Evolutionary conservation across 768 basidiomycete species (phyloP).

Genomic region (Amanita muscaria): DNA sequence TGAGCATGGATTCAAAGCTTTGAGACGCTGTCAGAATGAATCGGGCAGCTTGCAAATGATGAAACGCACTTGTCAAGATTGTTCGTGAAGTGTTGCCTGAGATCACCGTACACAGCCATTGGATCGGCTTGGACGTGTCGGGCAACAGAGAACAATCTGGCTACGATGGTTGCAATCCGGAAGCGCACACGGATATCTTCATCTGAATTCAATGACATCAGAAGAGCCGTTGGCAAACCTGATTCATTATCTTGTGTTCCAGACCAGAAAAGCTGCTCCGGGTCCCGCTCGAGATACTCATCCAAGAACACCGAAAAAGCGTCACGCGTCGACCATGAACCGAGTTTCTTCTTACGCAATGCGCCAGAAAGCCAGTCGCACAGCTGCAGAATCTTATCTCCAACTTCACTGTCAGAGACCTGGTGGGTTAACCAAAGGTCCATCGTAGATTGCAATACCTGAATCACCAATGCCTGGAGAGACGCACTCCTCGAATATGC

Average conservation of each 20-base stretch:
- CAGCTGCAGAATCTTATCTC: conserved; percentile 37
- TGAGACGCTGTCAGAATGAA: not conserved
- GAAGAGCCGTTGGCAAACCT: conserved; percentile 33
- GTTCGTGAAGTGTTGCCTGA: conserved; percentile 36
- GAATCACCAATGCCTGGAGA: conserved; percentile 45
- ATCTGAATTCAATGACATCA: conserved; percentile 54
- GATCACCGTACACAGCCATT: conserved; percentile 34
- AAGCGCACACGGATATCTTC: conserved; percentile 80
- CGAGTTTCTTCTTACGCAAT: conserved; percentile 31
- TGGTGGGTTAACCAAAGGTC: conserved; percentile 42
- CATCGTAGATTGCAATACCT: conserved; percentile 56
- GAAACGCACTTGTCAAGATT: conserved; percentile 42
- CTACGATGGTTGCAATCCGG: conserved; percentile 53
- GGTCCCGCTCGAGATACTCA: conserved; percentile 52
- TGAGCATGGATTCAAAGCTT: conserved; percentile 72
- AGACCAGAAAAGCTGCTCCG: conserved; percentile 41
- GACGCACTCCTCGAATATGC: conserved; percentile 43
- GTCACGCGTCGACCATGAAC: conserved; percentile 65
- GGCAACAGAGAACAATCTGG: conserved; percentile 47
- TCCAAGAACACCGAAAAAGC: conserved; percentile 57
- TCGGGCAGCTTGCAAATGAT: conserved; percentile 1
- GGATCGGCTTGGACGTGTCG: conserved; percentile 24
- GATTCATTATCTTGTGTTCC: conserved; percentile 21
- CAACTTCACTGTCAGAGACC: conserved; percentile 26
- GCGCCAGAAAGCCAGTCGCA: conserved; percentile 45